Evolutionary conservation across 352 stramenopile genomes (phyloP).

Genomic region (Phytophthora lateralis): DNA sequence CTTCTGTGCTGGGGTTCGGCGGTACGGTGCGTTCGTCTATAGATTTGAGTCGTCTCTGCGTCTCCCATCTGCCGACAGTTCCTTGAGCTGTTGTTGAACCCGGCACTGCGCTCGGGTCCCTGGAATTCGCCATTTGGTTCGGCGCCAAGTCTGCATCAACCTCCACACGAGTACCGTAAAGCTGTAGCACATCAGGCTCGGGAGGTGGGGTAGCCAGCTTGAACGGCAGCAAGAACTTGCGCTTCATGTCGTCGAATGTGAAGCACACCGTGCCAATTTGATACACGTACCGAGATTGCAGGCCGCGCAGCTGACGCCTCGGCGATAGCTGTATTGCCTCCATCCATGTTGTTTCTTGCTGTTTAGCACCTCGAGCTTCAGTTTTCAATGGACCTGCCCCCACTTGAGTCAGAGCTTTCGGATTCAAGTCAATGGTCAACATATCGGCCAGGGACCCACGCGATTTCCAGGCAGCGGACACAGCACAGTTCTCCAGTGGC

Average conservation of each 20-base stretch:
- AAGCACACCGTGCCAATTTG: conserved; percentile 56
- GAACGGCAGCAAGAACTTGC: conserved; percentile 68
- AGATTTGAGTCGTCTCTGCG: conserved; percentile 47
- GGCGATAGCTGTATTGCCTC: neutral
- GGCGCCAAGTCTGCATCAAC: neutral
- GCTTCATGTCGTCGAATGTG: conserved; percentile 81
- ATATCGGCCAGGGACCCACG: conserved; percentile 58
- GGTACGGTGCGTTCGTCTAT: conserved; percentile 46
- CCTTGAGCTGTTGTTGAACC: conserved; percentile 29
- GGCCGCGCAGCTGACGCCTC: conserved; percentile 12
- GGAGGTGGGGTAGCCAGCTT: conserved; percentile 41
- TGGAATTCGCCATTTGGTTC: conserved; percentile 13
- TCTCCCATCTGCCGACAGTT: conserved; percentile 40
- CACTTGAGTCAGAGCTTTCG: conserved; percentile 21
- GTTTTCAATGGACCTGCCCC: conserved; percentile 12
- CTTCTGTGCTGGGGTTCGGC: conserved; percentile 36
- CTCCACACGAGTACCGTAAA: conserved; percentile 43
- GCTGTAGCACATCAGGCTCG: conserved; percentile 51
- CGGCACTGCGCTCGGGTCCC: neutral
- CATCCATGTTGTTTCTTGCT: neutral
- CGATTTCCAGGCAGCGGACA: conserved; percentile 63
- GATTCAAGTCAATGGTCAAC: conserved; percentile 60
- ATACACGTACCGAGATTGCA: conserved; percentile 32
- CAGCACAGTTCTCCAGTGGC: conserved; percentile 64
- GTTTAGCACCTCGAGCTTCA: neutral